A percentile compares a stretch with the other conserved stretches of the same genome.
phyloP scores from a whole-genome alignment of 345 rosid genomes.

The Hirschfeldia incana region DNA sequence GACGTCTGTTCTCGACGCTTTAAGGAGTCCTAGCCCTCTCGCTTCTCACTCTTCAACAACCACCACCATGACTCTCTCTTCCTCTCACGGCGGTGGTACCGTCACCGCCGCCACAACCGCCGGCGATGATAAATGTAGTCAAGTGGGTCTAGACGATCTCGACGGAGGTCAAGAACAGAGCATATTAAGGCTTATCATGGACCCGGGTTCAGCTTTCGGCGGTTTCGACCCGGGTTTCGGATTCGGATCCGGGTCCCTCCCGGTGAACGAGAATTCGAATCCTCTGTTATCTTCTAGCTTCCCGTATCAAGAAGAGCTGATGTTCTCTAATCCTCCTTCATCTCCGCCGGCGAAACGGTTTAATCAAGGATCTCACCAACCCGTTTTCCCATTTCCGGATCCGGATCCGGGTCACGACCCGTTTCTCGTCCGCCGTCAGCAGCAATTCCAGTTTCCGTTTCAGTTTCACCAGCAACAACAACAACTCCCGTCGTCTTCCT shows the following conservation, averaged over 20 bases:
- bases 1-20: slow-evolving; percentile 62
- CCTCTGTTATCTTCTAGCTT: slow-evolving; percentile 37
- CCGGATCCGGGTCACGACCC: slow-evolving; percentile 54
- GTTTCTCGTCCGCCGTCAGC: slow-evolving; percentile 45
- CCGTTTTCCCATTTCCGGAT: slow-evolving; percentile 40
- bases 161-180: slow-evolving; percentile 67
- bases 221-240: slow-evolving; percentile 61
- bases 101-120: slow-evolving; percentile 21
- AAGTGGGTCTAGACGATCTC: slow-evolving; percentile 61
- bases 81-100: slow-evolving; percentile 55
- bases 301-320: slow-evolving; percentile 39
- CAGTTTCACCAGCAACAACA: slow-evolving; percentile 41
- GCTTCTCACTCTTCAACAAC: slow-evolving; percentile 46
- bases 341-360: slow-evolving; percentile 54
- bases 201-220: slow-evolving; percentile 64
- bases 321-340: slow-evolving; percentile 47
- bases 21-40: slow-evolving; percentile 62
- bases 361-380: slow-evolving; percentile 39
- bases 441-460: slow-evolving; percentile 44
- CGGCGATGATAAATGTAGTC: slow-evolving; percentile 55
- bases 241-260: slow-evolving; percentile 43
- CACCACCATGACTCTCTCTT: slow-evolving; percentile 63
- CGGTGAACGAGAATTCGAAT: slow-evolving; percentile 28
- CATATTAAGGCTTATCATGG: slow-evolving; percentile 66
- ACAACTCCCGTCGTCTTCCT: slow-evolving; percentile 34